Conservation (phyloP, 2,329 filamentous ascomycete genomes). For the Colletotrichum sp. region DNA sequence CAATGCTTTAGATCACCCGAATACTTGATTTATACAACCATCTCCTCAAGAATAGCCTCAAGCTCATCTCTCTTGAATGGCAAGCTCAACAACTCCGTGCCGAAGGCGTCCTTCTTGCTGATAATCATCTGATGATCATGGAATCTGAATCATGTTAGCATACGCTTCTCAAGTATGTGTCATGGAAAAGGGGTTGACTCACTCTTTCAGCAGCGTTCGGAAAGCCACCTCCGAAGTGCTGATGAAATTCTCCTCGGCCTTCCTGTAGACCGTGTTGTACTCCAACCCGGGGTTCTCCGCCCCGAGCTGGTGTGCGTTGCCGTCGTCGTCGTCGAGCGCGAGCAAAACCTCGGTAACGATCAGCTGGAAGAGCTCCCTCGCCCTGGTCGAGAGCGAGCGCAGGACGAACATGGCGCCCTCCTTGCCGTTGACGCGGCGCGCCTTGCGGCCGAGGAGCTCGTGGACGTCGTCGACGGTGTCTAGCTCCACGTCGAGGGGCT, state of each 20-base stretch:
- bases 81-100: constrained; percentile 83
- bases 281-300: constrained; percentile 75
- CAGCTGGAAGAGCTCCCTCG: constrained; percentile 83
- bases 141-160: constrained; percentile 58
- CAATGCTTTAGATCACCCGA: background rate
- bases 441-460: constrained; percentile 80
- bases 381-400: constrained; percentile 89
- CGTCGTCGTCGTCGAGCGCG: constrained; percentile 66
- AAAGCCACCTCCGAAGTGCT: constrained; percentile 97
- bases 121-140: constrained; percentile 98
- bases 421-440: constrained; percentile 81
- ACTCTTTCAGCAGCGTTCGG: constrained; percentile 91
- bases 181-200: constrained; percentile 32
- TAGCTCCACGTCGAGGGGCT: constrained; percentile 71
- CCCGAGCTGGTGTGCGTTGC: constrained; percentile 29
- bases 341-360: constrained; percentile 85
- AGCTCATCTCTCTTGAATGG: constrained; percentile 89
- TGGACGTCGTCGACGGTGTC: constrained; percentile 92
- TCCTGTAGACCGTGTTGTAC: constrained; percentile 91
- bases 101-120: constrained; percentile 82
- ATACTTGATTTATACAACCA: constrained; percentile 43
- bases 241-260: constrained; percentile 95
- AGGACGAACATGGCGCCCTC: constrained; percentile 93
- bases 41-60: constrained; percentile 85
- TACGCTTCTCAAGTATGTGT: background rate